These are phyloP conservation scores for Marasmius oreades DNA, from an alignment of 1,284 basidiomycete species.

Conservation along the genomic window DNA sequence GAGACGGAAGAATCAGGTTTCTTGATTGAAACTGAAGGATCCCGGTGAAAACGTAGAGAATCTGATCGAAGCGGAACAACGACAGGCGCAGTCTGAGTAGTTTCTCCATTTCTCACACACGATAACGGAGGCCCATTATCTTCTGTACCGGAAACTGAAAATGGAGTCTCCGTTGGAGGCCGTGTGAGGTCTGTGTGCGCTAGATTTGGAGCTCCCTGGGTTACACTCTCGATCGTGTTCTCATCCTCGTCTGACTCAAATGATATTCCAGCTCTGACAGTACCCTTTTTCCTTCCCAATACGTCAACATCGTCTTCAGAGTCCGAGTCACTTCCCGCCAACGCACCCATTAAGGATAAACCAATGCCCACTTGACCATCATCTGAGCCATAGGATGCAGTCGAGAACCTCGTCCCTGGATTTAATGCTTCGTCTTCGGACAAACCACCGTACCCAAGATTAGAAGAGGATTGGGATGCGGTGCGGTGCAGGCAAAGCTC, in stretches of 20 bases:
- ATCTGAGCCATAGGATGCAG: constrained; percentile 14
- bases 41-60: background rate
- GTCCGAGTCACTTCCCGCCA: constrained; percentile 30
- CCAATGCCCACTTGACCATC: constrained; percentile 69
- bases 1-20: background rate
- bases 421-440: background rate
- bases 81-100: background rate
- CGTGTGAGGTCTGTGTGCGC: background rate
- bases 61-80: background rate
- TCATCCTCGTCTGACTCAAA: constrained; percentile 1
- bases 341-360: constrained; percentile 56
- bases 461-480: background rate
- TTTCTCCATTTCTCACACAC: background rate
- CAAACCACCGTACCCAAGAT: background rate
- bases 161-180: background rate
- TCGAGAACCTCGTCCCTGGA: background rate
- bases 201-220: background rate
- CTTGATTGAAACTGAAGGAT: background rate
- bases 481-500: no score
- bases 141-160: background rate
- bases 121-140: background rate
- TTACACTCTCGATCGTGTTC: background rate
- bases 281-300: background rate
- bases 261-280: background rate
- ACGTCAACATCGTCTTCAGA: constrained; percentile 11